These are phyloP conservation scores for Tuber magnatum DNA, from an alignment of 495 filamentous ascomycete species.

Conservation along the genomic window DNA sequence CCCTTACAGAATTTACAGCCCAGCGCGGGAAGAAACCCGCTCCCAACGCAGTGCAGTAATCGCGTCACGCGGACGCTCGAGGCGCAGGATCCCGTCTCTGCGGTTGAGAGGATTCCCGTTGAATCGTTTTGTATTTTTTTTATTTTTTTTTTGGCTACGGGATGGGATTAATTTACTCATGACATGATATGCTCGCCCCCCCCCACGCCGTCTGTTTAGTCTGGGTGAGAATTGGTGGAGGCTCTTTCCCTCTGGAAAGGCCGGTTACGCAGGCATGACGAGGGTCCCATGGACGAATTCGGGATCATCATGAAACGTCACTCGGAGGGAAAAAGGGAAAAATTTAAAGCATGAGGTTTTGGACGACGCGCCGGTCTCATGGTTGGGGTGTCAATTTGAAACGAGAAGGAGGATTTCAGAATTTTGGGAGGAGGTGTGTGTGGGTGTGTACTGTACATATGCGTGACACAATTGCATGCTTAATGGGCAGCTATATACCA, in stretches of 20 bases:
- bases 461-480: background rate
- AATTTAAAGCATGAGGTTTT: background rate
- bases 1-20: background rate
- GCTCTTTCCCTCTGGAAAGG: background rate
- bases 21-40: background rate
- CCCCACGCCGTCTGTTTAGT: background rate
- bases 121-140: background rate
- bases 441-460: background rate
- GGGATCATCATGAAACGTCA: background rate
- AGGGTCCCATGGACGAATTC: background rate
- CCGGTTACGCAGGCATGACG: background rate
- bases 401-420: background rate
- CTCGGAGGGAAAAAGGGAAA: background rate
- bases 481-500: background rate
- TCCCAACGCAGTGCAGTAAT: background rate
- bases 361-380: background rate
- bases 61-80: background rate
- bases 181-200: background rate
- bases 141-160: background rate
- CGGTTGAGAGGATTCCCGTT: background rate
- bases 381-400: background rate
- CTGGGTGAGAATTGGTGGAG: background rate
- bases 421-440: background rate
- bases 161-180: background rate
- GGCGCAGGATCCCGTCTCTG: background rate